phyloP scores from a whole-genome alignment of 768 basidiomycete genomes.

The Sistotremastrum suecicum region DNA sequence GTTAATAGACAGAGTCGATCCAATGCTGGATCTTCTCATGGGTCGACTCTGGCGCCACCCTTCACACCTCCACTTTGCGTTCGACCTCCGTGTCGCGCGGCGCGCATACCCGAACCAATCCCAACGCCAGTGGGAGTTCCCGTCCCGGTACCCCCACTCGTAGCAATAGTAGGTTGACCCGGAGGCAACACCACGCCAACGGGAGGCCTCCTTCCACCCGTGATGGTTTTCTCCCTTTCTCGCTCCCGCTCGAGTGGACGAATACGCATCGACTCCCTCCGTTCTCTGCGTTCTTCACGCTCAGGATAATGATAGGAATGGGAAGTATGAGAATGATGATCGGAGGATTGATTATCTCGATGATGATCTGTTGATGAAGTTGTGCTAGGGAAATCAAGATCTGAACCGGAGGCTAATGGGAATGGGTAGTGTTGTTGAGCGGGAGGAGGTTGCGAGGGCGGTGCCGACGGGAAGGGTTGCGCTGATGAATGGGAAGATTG shows the following conservation, averaged over 20 bases:
- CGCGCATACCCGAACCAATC: constrained; percentile 42
- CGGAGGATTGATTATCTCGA: too few relatives aligned
- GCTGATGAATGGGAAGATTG: too few relatives aligned
- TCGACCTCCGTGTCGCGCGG: constrained; percentile 61
- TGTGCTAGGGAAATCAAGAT: too few relatives aligned
- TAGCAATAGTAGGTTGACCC: background rate
- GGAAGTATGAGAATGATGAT: too few relatives aligned
- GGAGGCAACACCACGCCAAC: background rate
- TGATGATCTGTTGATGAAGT: too few relatives aligned
- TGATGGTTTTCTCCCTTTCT: constrained; percentile 1
- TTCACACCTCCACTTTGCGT: constrained; percentile 82
- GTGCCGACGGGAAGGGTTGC: constrained; percentile 18
- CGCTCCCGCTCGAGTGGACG: background rate
- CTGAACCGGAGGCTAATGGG: too few relatives aligned
- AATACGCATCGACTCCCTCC: background rate
- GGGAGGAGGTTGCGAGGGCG: constrained; percentile 19
- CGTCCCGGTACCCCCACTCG: too few relatives aligned
- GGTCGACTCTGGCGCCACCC: constrained; percentile 42
- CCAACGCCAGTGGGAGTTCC: too few relatives aligned
- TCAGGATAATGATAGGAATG: too few relatives aligned
- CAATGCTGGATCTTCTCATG: constrained; percentile 10
- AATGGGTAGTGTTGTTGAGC: too few relatives aligned
- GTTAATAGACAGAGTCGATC: too few relatives aligned
- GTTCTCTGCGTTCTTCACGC: too few relatives aligned
- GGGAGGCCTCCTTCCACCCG: background rate